phyloP scores from a whole-genome alignment of 768 basidiomycete species.

The Epithele typhae region DNA sequence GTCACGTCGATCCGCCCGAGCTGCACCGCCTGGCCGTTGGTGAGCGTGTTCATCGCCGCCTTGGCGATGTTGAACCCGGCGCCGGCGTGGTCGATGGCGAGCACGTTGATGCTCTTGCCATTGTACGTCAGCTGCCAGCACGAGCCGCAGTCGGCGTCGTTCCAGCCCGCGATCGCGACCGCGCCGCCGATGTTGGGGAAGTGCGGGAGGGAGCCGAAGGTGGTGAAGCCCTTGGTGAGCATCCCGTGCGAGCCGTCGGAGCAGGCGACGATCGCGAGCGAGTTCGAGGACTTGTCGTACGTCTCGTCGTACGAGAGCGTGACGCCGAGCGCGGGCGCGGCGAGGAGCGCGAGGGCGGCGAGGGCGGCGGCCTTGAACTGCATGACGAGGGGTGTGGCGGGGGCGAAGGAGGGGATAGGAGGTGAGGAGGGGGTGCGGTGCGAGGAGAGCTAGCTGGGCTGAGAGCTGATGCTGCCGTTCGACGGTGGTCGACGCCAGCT shows the following conservation, averaged over 20 bases:
- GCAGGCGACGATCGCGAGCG: constrained; percentile 43
- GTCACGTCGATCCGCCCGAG: constrained; percentile 24
- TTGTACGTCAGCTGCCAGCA: constrained; percentile 58
- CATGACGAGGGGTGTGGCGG: constrained; percentile 2
- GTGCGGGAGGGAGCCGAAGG: constrained; percentile 46
- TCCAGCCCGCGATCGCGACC: constrained; percentile 44
- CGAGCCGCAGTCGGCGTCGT: constrained; percentile 50
- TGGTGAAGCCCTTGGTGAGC: constrained; percentile 39
- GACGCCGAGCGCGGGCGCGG: constrained; percentile 11
- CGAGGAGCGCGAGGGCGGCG: constrained; percentile 15
- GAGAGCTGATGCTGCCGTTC: too few species aligned
- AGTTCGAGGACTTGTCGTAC: constrained; percentile 42
- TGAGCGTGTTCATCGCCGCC: constrained; percentile 27
- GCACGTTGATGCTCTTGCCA: constrained; percentile 40
- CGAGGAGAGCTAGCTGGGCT: too few species aligned
- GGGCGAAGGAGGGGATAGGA: too few species aligned
- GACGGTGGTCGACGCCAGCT: too few species aligned
- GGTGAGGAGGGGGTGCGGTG: too few species aligned
- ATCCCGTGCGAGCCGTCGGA: constrained; percentile 36
- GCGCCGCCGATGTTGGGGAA: constrained; percentile 62
- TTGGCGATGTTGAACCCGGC: constrained; percentile 35
- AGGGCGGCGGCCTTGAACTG: constrained; percentile 13
- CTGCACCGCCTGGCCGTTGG: constrained; percentile 18
- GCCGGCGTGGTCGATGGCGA: constrained; percentile 47
- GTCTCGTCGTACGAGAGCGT: constrained; percentile 39